phyloP scores from a whole-genome alignment of 2,329 filamentous ascomycete genomes.

The Penicillium sp. region DNA sequence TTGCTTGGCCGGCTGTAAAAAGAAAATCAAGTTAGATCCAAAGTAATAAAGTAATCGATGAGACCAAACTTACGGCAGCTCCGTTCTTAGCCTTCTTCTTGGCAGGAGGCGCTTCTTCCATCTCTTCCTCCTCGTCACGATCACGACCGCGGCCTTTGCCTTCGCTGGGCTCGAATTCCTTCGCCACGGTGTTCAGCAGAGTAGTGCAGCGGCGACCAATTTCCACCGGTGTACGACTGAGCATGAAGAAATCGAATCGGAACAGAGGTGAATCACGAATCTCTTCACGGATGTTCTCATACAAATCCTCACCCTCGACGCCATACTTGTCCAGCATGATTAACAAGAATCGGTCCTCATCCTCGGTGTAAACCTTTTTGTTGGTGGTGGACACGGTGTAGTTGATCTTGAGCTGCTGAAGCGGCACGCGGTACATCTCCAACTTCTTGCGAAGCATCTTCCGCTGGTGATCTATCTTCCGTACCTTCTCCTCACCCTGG shows the following conservation, averaged over 20 bases:
- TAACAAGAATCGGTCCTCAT: slow-evolving; percentile 89
- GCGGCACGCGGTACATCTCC: slow-evolving; percentile 86
- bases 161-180: slow-evolving; percentile 81
- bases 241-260: slow-evolving; percentile 98
- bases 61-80: slow-evolving; percentile 60
- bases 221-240: slow-evolving; percentile 86
- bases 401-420: slow-evolving; percentile 97
- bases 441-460: slow-evolving; percentile 94
- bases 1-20: slow-evolving; percentile 69
- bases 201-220: slow-evolving; percentile 88
- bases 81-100: slow-evolving; percentile 92
- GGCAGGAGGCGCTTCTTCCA: slow-evolving; percentile 69
- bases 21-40: slow-evolving; percentile 8
- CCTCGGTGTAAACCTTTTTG: slow-evolving; percentile 98
- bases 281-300: slow-evolving; percentile 92
- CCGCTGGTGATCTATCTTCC: slow-evolving; percentile 82
- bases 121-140: slow-evolving; percentile 72
- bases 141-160: slow-evolving; percentile 56
- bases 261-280: slow-evolving; percentile 91
- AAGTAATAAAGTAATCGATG: neutral
- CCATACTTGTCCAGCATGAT: slow-evolving; percentile 89
- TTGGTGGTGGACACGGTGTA: slow-evolving; percentile 98
- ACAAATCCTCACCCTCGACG: slow-evolving; percentile 79
- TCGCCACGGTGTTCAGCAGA: slow-evolving; percentile 82
- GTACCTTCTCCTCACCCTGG: slow-evolving; percentile 79